Evolutionary conservation across 345 rosid species (phyloP), one percentile per base, ranked within the genome.

Genomic region (Sisymbrium altissimum): DNA sequence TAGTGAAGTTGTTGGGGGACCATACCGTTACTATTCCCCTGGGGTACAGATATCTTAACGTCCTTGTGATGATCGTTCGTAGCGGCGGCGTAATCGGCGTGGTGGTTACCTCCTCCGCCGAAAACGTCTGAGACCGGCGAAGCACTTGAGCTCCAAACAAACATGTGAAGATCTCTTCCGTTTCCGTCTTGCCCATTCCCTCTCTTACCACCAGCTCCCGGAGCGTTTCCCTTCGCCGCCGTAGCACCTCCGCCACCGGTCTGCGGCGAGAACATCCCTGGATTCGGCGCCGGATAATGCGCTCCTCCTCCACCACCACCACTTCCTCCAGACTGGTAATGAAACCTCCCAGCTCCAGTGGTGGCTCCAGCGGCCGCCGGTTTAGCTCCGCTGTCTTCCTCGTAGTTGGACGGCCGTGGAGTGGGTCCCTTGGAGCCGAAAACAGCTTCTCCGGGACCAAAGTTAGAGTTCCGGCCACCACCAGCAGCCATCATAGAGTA

Each of bases 121-220:
- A 88, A 92, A 10, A 92, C 98, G 36, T 95, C 99, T 0, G 99
- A 92, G 3, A 90, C 98, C 9, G 99, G 99, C 5, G 99, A 95
- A 9, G 97, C 92, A 45, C 92, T 95, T 2, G 97, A 90, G 73
- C 99, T 95, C 99, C 99, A 95, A 9, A 95, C 99, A 69, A 90
- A 92, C 98, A 95, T 92, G 33, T 87, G 99, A 41, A 95, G 91
- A 79, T 95, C 99, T 77, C 74, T 87, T 1, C 88, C 87, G 50
- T 85, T 88, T 11, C 45, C 76, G 9, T 73, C 84, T 46, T 82
- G 86, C 0, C 83, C 86, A 49, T 77, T 86, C 15, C 80, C 70
- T 71, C 74, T 85, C 81, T 83, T 87, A n/a, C 67, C 80, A 14
- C 80, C 76, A 10, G 0, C 29, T 12, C 15, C 77, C 38, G 81